Evolutionary conservation across 805 yeast genomes (phyloP).

Genomic region (Yarrowia osloensis): DNA sequence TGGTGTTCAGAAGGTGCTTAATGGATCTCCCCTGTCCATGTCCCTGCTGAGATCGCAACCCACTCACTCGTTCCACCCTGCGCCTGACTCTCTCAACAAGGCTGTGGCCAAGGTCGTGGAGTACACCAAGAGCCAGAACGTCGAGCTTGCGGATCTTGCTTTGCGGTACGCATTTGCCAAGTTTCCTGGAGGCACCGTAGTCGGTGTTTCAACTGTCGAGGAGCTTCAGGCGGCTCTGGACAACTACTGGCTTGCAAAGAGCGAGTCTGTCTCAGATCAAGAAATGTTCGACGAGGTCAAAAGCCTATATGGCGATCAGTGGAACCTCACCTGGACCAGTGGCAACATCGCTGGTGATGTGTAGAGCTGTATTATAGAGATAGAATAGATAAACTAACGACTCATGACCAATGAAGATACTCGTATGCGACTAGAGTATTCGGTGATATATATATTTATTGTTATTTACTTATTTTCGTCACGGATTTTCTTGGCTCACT

Average conservation of each 20-base stretch:
- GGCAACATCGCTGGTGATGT: conserved; percentile 25
- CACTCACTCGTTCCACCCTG: conserved; percentile 83
- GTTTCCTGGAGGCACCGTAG: conserved; percentile 71
- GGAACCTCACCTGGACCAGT: conserved; percentile 29
- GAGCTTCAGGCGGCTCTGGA: conserved; percentile 67
- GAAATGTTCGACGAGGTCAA: conserved; percentile 17
- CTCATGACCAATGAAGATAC: background rate
- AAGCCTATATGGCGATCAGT: conserved; percentile 23
- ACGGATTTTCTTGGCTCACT: background rate
- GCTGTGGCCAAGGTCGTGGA: conserved; percentile 50
- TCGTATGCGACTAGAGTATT: no score
- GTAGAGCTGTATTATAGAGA: background rate
- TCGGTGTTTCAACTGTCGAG: conserved; percentile 68
- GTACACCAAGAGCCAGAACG: conserved; percentile 46
- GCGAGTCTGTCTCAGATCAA: conserved; percentile 35
- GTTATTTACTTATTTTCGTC: conserved; percentile 5
- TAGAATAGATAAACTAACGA: conserved; percentile 9
- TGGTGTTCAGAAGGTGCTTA: conserved; percentile 60
- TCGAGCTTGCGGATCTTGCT: conserved; percentile 80
- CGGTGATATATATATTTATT: background rate
- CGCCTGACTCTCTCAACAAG: conserved; percentile 55
- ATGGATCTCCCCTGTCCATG: conserved; percentile 89
- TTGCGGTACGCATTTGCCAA: conserved; percentile 68
- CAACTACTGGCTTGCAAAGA: conserved; percentile 54
- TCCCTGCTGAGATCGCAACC: conserved; percentile 69